A percentile compares a stretch with the other conserved stretches of the same genome.
Conservation (phyloP, 345 rosid species). For the Ceriops zippeliana region DNA sequence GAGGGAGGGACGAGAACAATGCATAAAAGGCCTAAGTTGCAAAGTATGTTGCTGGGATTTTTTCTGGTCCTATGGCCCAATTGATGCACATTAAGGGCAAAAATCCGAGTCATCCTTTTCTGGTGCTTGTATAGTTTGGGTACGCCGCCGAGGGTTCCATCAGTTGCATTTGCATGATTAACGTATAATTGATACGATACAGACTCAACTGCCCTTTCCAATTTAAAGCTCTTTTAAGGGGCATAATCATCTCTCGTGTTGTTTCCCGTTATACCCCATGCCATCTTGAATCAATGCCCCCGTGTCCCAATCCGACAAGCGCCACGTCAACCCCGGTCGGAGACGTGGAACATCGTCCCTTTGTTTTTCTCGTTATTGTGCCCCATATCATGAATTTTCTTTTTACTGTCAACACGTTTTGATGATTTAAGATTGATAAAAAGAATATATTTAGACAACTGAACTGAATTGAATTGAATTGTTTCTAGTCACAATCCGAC, state of each 20-base stretch:
- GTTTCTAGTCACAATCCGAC: too few relatives aligned
- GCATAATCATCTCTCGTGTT: too few relatives aligned
- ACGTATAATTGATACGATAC: too few relatives aligned
- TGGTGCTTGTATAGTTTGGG: background rate
- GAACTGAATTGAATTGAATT: too few relatives aligned
- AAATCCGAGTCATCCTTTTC: background rate
- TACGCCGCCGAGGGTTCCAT: conserved; percentile 13
- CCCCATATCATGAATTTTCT: too few relatives aligned
- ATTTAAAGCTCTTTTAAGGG: too few relatives aligned
- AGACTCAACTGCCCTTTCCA: background rate
- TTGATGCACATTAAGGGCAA: background rate
- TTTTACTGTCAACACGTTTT: background rate
- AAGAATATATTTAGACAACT: too few relatives aligned
- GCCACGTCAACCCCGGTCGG: background rate
- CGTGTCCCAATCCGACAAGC: background rate
- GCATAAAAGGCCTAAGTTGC: background rate
- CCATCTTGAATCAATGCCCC: background rate
- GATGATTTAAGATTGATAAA: too few relatives aligned
- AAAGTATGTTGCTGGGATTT: conserved; percentile 13
- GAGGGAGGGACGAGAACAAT: background rate
- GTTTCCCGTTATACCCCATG: background rate
- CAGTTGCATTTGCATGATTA: background rate
- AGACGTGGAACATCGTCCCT: background rate
- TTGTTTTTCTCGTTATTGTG: background rate
- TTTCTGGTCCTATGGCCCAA: background rate